Percentiles rank a stretch among this genome's conserved stretches.
Evolutionary conservation across 768 basidiomycete genomes (phyloP).

Genomic region (Tricholoma terreum): DNA sequence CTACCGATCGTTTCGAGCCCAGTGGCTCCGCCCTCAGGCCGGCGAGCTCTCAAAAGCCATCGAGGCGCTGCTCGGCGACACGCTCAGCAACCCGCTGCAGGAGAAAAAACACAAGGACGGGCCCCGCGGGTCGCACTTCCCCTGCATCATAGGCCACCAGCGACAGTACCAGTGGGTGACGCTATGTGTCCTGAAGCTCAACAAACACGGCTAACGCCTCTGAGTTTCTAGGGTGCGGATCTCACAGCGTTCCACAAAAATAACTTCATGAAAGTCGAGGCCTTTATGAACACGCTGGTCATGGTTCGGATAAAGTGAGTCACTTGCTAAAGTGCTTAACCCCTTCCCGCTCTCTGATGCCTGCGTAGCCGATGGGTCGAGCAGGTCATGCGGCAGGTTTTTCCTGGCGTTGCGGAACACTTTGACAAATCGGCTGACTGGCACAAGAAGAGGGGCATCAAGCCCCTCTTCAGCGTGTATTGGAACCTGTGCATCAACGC

Average conservation of each 20-base stretch:
- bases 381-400: constrained; percentile 9
- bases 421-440: constrained; percentile 9
- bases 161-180: neutral
- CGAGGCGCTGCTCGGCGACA: neutral
- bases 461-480: constrained; percentile 21
- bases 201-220: too few relatives aligned
- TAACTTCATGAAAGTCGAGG: neutral
- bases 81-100: neutral
- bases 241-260: neutral
- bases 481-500: constrained; percentile 28
- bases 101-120: neutral
- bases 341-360: neutral
- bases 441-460: constrained; percentile 12
- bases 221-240: neutral
- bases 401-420: constrained; percentile 16
- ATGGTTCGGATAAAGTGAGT: neutral
- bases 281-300: neutral
- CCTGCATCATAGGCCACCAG: neutral
- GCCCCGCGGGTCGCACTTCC: neutral
- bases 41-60: too few relatives aligned
- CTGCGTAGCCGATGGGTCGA: neutral
- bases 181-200: neutral
- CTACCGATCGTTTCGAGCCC: too few relatives aligned
- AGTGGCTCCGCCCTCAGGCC: too few relatives aligned
- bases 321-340: neutral